These are phyloP conservation scores for Excoecaria agallocha DNA, from an alignment of 345 rosid species.

Conservation along the genomic window DNA sequence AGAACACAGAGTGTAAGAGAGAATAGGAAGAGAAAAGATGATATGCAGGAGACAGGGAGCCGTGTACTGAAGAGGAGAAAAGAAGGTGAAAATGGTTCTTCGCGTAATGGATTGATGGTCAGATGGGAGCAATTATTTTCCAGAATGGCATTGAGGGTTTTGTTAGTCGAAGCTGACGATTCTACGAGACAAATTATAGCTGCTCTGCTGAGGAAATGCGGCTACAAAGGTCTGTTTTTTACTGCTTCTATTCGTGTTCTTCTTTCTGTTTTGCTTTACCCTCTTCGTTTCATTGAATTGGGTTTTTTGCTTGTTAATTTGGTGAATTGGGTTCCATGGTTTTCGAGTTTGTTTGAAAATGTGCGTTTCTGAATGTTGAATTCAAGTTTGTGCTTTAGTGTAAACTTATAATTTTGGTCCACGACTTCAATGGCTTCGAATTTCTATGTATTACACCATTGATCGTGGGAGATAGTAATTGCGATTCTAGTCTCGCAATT, in stretches of 20 bases:
- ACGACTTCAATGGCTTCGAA: neutral
- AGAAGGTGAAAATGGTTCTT: neutral
- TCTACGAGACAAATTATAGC: constrained; percentile 85
- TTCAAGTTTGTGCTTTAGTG: too few species aligned
- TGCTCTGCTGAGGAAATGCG: constrained; percentile 84
- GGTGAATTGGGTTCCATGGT: too few species aligned
- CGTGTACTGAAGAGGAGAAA: neutral
- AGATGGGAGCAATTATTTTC: constrained; percentile 77
- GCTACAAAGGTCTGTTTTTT: constrained; percentile 65
- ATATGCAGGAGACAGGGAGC: neutral
- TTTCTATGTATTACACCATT: neutral
- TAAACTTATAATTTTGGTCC: neutral
- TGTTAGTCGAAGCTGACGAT: constrained; percentile 93
- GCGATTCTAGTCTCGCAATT: too few species aligned
- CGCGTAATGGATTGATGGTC: constrained; percentile 32
- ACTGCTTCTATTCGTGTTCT: neutral
- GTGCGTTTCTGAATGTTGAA: too few species aligned
- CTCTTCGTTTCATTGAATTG: too few species aligned
- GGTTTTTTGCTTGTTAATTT: too few species aligned
- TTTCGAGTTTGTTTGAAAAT: too few species aligned
- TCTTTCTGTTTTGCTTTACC: neutral
- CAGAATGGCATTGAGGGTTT: constrained; percentile 58
- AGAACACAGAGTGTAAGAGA: constrained; percentile 21
- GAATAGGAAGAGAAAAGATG: constrained; percentile 16
- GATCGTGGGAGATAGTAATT: too few species aligned